A percentile compares a stretch with the other conserved stretches of the same genome.
These are phyloP conservation scores for Dentipellis sp. DNA, from an alignment of 768 basidiomycete genomes.

Conservation along the genomic window DNA sequence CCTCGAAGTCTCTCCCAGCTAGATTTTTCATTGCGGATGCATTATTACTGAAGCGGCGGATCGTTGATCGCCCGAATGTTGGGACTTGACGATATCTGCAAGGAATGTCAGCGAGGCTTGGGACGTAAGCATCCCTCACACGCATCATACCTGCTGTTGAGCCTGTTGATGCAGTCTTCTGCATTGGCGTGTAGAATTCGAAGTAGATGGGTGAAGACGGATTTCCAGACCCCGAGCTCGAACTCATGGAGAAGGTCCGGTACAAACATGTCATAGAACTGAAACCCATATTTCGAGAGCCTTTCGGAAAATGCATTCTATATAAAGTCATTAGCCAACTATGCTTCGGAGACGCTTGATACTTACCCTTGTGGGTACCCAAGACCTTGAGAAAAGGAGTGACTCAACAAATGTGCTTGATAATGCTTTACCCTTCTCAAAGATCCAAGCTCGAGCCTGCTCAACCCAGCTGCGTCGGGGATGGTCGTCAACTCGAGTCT, in stretches of 20 bases:
- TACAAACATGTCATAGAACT: conserved; percentile 20
- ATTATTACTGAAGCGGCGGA: conserved; percentile 16
- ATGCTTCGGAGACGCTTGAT: neutral
- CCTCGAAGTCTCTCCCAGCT: conserved; percentile 6
- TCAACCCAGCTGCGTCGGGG: conserved; percentile 4
- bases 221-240: conserved; percentile 32
- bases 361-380: conserved; percentile 22
- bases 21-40: conserved; percentile 11
- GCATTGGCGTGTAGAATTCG: conserved; percentile 18
- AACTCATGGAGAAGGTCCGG: conserved; percentile 33
- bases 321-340: neutral
- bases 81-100: conserved; percentile 14
- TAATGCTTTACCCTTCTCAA: neutral
- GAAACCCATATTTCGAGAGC: conserved; percentile 16
- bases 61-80: conserved; percentile 17
- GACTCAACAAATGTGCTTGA: neutral
- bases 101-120: too few relatives aligned
- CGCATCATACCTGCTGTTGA: conserved; percentile 21
- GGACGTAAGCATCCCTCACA: too few relatives aligned
- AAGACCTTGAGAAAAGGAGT: conserved; percentile 18
- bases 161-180: conserved; percentile 8
- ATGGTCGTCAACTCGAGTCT: conserved; percentile 11
- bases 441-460: neutral
- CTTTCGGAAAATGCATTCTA: conserved; percentile 28
- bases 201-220: conserved; percentile 27